phyloP scores from a whole-genome alignment of 2,329 filamentous ascomycete species.

The Microsporum canis region DNA sequence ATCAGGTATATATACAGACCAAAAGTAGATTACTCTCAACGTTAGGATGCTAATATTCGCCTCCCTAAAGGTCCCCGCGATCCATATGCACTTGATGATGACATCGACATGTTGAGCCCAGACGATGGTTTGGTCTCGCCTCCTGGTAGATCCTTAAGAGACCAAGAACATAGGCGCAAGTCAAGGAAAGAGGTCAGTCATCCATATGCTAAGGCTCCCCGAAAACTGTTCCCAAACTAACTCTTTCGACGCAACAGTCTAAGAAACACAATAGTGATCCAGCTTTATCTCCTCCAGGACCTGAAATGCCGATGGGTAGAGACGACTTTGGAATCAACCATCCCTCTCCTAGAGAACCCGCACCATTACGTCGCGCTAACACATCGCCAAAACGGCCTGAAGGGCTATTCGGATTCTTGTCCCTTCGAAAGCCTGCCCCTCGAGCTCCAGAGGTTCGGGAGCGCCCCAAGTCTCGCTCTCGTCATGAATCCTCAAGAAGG shows the following conservation, averaged over 20 bases:
- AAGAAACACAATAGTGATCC: slow-evolving; percentile 32
- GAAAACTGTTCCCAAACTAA: not conserved
- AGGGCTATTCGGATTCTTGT: slow-evolving; percentile 52
- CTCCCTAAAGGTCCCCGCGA: slow-evolving; percentile 31
- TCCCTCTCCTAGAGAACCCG: slow-evolving; percentile 37
- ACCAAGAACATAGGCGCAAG: slow-evolving; percentile 23
- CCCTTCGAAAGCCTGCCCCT: slow-evolving; percentile 25
- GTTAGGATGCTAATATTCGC: not conserved
- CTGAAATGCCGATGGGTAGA: slow-evolving; percentile 36
- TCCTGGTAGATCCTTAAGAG: slow-evolving; percentile 17
- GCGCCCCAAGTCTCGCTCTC: slow-evolving; percentile 27
- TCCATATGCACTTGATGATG: slow-evolving; percentile 54
- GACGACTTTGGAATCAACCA: slow-evolving; percentile 40
- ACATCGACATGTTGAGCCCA: slow-evolving; percentile 43
- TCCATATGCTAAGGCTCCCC: not conserved
- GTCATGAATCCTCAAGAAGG: slow-evolving; percentile 26
- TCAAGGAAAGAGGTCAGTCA: slow-evolving; percentile 30
- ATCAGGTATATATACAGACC: not conserved
- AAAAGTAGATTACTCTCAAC: too few relatives aligned
- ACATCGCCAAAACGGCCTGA: slow-evolving; percentile 49
- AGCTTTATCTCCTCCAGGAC: slow-evolving; percentile 35
- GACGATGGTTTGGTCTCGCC: slow-evolving; percentile 30
- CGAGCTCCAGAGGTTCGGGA: slow-evolving; percentile 24
- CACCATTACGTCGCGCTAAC: slow-evolving; percentile 49
- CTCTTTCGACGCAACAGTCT: not conserved